These are phyloP conservation scores for Suillus alpinus DNA, from an alignment of 768 basidiomycete genomes.

Conservation along the genomic window DNA sequence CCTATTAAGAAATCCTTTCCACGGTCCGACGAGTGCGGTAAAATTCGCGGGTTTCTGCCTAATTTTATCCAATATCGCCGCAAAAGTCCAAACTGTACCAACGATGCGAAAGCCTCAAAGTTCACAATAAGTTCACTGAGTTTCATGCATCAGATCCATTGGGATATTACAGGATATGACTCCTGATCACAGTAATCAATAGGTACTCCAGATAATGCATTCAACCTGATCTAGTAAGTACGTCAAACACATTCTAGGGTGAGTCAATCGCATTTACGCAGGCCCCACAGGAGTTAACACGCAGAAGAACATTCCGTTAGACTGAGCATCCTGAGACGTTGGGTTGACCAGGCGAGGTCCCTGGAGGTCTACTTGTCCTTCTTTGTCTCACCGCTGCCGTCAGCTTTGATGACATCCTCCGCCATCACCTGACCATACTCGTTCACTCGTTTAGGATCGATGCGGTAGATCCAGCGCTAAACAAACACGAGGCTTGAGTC, in stretches of 20 bases:
- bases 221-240: not conserved
- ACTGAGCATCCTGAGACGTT: not conserved
- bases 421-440: constrained; percentile 89
- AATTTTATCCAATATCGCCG: not conserved
- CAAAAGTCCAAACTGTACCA: not conserved
- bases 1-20: constrained; percentile 20
- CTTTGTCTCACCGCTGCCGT: constrained; percentile 48
- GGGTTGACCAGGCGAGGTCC: not conserved
- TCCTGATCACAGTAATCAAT: not conserved
- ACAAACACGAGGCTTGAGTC: constrained; percentile 17
- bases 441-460: constrained; percentile 93
- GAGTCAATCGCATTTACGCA: not conserved
- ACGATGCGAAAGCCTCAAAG: not conserved
- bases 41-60: not conserved
- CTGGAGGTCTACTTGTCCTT: constrained; percentile 45
- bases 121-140: not conserved
- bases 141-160: not conserved
- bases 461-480: constrained; percentile 95
- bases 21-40: constrained; percentile 15
- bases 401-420: constrained; percentile 40
- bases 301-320: constrained; percentile 2
- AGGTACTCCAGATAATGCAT: not conserved
- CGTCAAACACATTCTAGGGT: not conserved
- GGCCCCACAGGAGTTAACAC: constrained; percentile 12
- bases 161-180: not conserved